A percentile compares a stretch with the other conserved stretches of the same genome.
Conservation (phyloP, 2,329 filamentous ascomycete genomes). For the Capronia americana region DNA sequence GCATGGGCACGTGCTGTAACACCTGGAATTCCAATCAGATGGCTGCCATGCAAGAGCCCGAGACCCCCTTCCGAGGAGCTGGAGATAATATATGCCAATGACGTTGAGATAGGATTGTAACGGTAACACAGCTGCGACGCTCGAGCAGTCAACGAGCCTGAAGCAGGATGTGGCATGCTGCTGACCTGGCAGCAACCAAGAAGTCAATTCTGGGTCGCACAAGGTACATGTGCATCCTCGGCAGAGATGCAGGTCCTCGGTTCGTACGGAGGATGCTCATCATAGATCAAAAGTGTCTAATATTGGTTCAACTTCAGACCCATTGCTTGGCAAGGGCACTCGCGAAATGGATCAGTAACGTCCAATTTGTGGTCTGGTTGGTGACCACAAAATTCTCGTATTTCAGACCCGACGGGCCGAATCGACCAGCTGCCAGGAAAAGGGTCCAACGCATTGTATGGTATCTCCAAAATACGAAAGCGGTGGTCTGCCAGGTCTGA, state of each 20-base stretch:
- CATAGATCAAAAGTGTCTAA: neutral
- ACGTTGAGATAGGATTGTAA: neutral
- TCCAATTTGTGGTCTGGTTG: neutral
- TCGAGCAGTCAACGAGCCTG: neutral
- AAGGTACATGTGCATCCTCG: slow-evolving; percentile 3
- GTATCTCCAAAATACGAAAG: neutral
- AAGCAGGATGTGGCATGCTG: neutral
- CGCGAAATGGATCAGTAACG: neutral
- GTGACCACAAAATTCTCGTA: neutral
- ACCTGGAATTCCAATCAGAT: neutral
- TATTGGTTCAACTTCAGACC: neutral
- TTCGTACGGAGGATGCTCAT: neutral
- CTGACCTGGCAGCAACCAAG: neutral
- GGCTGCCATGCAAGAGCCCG: slow-evolving; percentile 7
- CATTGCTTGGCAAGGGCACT: neutral
- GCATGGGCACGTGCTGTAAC: neutral
- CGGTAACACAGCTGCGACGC: neutral
- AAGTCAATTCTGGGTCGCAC: neutral
- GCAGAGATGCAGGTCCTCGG: slow-evolving; percentile 4
- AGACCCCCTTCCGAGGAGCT: slow-evolving; percentile 9
- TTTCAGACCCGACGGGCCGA: neutral
- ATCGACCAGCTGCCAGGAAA: neutral
- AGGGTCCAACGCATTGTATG: neutral
- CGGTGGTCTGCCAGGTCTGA: neutral
- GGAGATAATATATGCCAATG: neutral